Conservation (phyloP, 495 filamentous ascomycete species). For the Neurospora sp. region DNA sequence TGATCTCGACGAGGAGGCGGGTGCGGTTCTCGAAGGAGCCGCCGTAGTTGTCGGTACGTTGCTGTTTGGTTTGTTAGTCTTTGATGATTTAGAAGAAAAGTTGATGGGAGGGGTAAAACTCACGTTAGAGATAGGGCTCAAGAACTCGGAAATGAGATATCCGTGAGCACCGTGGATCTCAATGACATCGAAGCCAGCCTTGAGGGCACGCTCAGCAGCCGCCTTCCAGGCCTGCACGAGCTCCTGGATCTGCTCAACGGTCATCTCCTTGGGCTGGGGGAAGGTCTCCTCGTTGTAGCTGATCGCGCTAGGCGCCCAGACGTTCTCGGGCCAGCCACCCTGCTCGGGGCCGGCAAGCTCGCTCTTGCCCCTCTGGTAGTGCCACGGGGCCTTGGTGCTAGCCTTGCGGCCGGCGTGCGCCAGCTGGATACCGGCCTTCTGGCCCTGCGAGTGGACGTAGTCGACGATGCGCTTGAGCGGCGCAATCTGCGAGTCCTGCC, state of each 20-base stretch:
- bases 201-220: conserved; percentile 48
- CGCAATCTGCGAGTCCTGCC: conserved; percentile 59
- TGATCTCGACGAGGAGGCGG: conserved; percentile 35
- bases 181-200: conserved; percentile 61
- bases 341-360: conserved; percentile 38
- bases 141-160: conserved; percentile 53
- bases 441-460: conserved; percentile 51
- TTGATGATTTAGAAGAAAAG: no score
- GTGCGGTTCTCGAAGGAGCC: conserved; percentile 49
- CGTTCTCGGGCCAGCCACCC: conserved; percentile 60
- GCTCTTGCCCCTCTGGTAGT: conserved; percentile 8
- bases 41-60: conserved; percentile 46
- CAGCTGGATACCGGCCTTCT: conserved; percentile 62
- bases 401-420: conserved; percentile 68
- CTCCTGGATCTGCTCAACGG: conserved; percentile 48
- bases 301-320: conserved; percentile 39
- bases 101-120: no score
- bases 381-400: conserved; percentile 52
- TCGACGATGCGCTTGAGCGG: conserved; percentile 51
- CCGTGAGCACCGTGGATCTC: conserved; percentile 55
- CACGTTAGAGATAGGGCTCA: conserved; percentile 49
- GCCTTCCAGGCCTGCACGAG: conserved; percentile 50
- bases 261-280: conserved; percentile 47
- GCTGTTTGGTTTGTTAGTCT: background rate
- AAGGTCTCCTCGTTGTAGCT: conserved; percentile 33